phyloP scores from a whole-genome alignment of 2,329 filamentous ascomycete species.

The Monilinia fructigena region DNA sequence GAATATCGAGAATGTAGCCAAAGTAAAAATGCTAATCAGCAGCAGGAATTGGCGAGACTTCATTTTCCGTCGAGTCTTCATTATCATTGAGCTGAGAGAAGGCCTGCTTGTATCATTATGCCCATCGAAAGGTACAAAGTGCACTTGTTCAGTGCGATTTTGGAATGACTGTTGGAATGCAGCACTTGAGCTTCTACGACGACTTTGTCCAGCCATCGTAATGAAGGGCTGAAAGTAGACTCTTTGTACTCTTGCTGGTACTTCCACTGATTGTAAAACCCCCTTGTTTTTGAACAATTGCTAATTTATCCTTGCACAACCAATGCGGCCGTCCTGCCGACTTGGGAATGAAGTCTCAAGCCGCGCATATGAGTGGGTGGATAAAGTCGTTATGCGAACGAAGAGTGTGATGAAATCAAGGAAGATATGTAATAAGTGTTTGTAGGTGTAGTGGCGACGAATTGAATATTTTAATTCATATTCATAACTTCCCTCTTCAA shows the following conservation, averaged over 20 bases:
- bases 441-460: slow-evolving; percentile 2
- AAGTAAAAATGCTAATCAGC: slow-evolving; percentile 41
- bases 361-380: slow-evolving; percentile 22
- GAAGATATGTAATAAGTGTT: neutral
- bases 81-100: slow-evolving; percentile 31
- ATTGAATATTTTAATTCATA: neutral
- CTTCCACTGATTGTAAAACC: slow-evolving; percentile 5
- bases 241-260: slow-evolving; percentile 18
- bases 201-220: slow-evolving; percentile 21
- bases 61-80: slow-evolving; percentile 41
- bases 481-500: neutral
- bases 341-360: slow-evolving; percentile 7
- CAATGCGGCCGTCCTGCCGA: slow-evolving; percentile 23
- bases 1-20: slow-evolving; percentile 41
- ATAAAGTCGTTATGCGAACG: slow-evolving; percentile 13
- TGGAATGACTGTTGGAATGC: slow-evolving; percentile 20
- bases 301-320: slow-evolving; percentile 22
- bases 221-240: slow-evolving; percentile 9
- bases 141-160: slow-evolving; percentile 15
- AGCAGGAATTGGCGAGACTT: slow-evolving; percentile 42
- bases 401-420: neutral
- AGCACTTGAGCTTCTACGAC: slow-evolving; percentile 23
- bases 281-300: slow-evolving; percentile 17
- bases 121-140: slow-evolving; percentile 23
- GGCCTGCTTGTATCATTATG: slow-evolving; percentile 33